A percentile compares a stretch with the other conserved stretches of the same genome.
Evolutionary conservation across 75 land plant species (phyloP).

Genomic region (Adiantum capillusveneris): DNA sequence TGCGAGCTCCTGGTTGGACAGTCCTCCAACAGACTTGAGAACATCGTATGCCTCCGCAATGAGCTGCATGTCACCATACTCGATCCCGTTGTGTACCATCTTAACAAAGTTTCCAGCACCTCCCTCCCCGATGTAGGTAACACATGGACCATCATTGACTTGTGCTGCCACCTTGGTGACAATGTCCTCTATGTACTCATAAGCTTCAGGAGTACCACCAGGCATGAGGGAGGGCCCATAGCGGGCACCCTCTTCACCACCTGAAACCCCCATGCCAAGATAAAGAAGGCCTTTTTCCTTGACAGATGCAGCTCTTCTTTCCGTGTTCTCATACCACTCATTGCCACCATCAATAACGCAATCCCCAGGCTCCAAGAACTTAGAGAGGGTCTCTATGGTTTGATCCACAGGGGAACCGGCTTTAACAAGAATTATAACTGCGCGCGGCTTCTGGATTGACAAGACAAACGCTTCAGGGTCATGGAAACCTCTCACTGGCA

Average conservation of each 20-base stretch:
- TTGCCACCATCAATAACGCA: slow-evolving; percentile 71
- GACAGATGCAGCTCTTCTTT: slow-evolving; percentile 39
- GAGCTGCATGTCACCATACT: slow-evolving; percentile 69
- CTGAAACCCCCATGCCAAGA: slow-evolving; percentile 52
- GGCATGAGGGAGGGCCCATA: slow-evolving; percentile 67
- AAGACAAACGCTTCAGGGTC: slow-evolving; percentile 52
- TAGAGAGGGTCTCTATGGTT: slow-evolving; percentile 52
- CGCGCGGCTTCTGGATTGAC: slow-evolving; percentile 66
- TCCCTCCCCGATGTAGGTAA: slow-evolving; percentile 62
- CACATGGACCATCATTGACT: slow-evolving; percentile 55
- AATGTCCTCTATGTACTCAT: slow-evolving; percentile 54
- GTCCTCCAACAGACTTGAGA: slow-evolving; percentile 44
- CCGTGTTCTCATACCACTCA: slow-evolving; percentile 79
- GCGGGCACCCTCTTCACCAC: slow-evolving; percentile 61
- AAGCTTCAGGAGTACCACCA: slow-evolving; percentile 57
- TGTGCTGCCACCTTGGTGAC: slow-evolving; percentile 56
- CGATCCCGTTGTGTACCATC: slow-evolving; percentile 76
- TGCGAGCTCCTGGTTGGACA: too few relatives aligned
- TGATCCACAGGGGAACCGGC: slow-evolving; percentile 71
- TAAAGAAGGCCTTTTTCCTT: slow-evolving; percentile 47
- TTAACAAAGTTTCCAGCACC: too few relatives aligned
- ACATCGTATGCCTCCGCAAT: slow-evolving; percentile 71
- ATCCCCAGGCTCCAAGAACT: slow-evolving; percentile 52
- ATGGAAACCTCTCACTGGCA: slow-evolving; percentile 53
- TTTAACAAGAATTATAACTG: slow-evolving; percentile 60